Conservation (phyloP, 2,329 filamentous ascomycete species). For the Stemphylium vesicarium region DNA sequence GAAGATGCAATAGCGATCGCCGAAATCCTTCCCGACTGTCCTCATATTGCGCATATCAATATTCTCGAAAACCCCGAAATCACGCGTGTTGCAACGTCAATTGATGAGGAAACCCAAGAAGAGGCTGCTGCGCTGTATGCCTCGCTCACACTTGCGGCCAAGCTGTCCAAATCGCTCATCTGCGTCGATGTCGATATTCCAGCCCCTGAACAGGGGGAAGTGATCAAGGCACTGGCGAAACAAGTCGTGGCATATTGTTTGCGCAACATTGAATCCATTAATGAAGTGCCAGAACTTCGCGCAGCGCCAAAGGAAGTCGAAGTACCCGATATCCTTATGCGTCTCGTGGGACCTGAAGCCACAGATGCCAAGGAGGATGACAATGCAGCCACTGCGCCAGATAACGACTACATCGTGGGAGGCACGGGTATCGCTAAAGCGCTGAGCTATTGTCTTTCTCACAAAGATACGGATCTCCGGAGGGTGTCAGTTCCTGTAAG, state of each 20-base stretch:
- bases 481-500: slow-evolving; percentile 52
- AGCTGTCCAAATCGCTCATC: slow-evolving; percentile 81
- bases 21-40: slow-evolving; percentile 86
- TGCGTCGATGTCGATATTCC: slow-evolving; percentile 93
- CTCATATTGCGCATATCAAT: slow-evolving; percentile 81
- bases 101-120: slow-evolving; percentile 80
- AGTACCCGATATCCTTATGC: slow-evolving; percentile 84
- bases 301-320: slow-evolving; percentile 59
- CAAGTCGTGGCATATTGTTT: slow-evolving; percentile 95
- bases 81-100: slow-evolving; percentile 72
- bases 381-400: slow-evolving; percentile 73
- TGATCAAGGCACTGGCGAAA: slow-evolving; percentile 89
- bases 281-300: slow-evolving; percentile 67
- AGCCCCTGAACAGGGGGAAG: slow-evolving; percentile 78
- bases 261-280: slow-evolving; percentile 83
- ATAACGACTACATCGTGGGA: slow-evolving; percentile 94
- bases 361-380: slow-evolving; percentile 60
- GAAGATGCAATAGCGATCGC: slow-evolving; percentile 91
- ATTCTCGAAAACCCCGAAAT: slow-evolving; percentile 82
- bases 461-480: slow-evolving; percentile 68
- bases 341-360: slow-evolving; percentile 78
- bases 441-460: slow-evolving; percentile 85
- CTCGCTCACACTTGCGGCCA: slow-evolving; percentile 84
- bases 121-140: slow-evolving; percentile 94
- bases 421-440: slow-evolving; percentile 96